Base-by-base conservation (phyloP, 208 protist species). In the Trichomonas tenax region DNA sequence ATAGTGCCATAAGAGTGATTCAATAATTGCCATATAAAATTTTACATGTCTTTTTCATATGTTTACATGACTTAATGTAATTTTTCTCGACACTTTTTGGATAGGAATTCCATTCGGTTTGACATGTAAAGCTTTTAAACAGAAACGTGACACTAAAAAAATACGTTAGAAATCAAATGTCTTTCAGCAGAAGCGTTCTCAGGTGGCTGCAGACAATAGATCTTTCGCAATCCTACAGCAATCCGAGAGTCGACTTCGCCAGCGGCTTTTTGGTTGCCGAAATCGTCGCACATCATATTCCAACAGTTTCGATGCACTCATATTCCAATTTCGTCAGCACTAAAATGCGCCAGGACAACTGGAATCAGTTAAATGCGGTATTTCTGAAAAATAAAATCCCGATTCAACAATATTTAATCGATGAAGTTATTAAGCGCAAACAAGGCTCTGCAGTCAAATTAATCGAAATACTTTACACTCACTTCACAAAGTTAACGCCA, bases 181-280 rank as follows among this genome's bases (percentile, higher is more conserved):
- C 58, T 31, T 93, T 93, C 51, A 48, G 40, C 0, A 8, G 86
- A 34, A 58, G 44, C 31, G 86, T 93, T 38, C 31, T 93, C 17
- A 41, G 86, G 9, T 93, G 86, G 86, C 44, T 93, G n/a, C 86
- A 93, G 44, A 93, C 86, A 38, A 93, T 93, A 23, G 86, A 93
- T 93, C 86, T 93, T 51, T 93, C 86, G 21, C 86, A 93, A 38
- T 38, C 86, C 36, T 93, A 93, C 38, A 51, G 40, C 2, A 93
- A 93, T 38, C 44, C 44, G 38, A 34, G 44, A 10, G 86, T 51
- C n/a, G 86, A 93, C 31, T 93, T 93, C n/a, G 86, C 86, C 11
- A 93, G 86, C 51, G 86, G 86, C 1, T 93, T 48, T 51, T 51
- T 93, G n/a, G n/a, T 93, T 51, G 86, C 86, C 0, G 86, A 93